Base-by-base conservation (phyloP, 2,329 filamentous ascomycete genomes). In the Fusarium sp. region DNA sequence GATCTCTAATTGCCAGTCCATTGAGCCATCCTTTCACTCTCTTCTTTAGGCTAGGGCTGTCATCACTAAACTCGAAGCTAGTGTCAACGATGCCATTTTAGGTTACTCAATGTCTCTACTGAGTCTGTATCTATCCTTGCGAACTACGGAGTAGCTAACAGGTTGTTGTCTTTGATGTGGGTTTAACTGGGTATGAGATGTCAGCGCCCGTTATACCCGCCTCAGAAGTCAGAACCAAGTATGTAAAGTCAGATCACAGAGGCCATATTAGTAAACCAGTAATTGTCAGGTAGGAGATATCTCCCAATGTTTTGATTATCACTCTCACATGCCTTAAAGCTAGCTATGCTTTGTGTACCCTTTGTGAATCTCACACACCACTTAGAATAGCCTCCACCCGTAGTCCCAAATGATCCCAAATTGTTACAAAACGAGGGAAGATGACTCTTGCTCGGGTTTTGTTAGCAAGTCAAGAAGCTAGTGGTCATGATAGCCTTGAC, bases 351-450 rank as follows among this genome's bases (percentile, higher is more conserved):
- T 73, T 73, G 53, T 66, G 51, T 62, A 61, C 70, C 53, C 57
- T 61, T 68, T 62, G 63, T 61, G 47, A 57, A 48, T 48, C 63
- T 63, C 48, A 32, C 57, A 67, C 69, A 69, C 72, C 59, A 74
- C 54, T 51, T 56, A 45, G 26, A 61, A 75, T 67, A 38, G 50
- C 59, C 56, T 51, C 62, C 72, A 66, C 64, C 66, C 53, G 12
- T 66, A 56, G n/a, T 58, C 55, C 66, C 64, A 66, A 54, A 68
- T 62, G 50, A 70, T 64, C 69, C 72, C 61, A 75, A 73, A 70
- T 75, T 75, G 72, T 75, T 75, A 75, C 72, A 75, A 75, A 61
- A 63, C 55, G 51, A 75, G 62, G 53, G 60, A 70, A 62, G 69
- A 70, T 66, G 61, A 64, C 56, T 59, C 62, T 57, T 66, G 68